Percentiles rank a stretch among this genome's conserved stretches.
phyloP scores from a whole-genome alignment of 768 basidiomycete species.

The Pisolithus microcarpus region DNA sequence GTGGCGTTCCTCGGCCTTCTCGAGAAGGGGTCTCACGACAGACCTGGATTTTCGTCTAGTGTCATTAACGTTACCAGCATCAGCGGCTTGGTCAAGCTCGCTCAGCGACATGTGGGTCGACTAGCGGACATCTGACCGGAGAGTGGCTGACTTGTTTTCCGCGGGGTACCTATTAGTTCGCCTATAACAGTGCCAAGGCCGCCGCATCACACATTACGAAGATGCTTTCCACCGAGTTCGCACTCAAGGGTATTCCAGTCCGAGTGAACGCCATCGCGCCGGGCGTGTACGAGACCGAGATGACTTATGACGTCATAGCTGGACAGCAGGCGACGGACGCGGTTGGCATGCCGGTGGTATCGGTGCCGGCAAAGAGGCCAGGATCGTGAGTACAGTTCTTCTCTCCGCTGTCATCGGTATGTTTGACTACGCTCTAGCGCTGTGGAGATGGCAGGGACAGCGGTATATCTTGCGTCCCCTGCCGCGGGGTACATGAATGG shows the following conservation, averaged over 20 bases:
- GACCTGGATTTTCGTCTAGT: constrained; percentile 48
- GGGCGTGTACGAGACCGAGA: constrained; percentile 69
- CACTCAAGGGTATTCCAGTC: constrained; percentile 57
- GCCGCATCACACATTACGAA: constrained; percentile 71
- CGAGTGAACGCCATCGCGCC: constrained; percentile 73
- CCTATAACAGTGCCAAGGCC: constrained; percentile 76
- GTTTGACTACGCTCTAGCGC: constrained; percentile 35
- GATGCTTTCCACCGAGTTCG: constrained; percentile 71
- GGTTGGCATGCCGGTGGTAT: constrained; percentile 51
- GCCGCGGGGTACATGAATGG: constrained; percentile 73
- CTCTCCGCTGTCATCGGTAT: neutral
- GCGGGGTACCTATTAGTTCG: constrained; percentile 43
- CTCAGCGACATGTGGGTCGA: constrained; percentile 69
- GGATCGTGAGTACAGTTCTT: constrained; percentile 51
- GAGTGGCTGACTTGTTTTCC: neutral
- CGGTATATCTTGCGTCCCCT: constrained; percentile 63
- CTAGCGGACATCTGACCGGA: neutral
- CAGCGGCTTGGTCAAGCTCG: constrained; percentile 61
- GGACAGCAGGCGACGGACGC: constrained; percentile 41
- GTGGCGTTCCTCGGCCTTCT: constrained; percentile 71
- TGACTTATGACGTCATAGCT: constrained; percentile 51
- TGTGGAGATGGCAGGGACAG: constrained; percentile 72
- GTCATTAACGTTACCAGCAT: constrained; percentile 78
- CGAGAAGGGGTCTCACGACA: constrained; percentile 61
- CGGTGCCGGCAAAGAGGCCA: constrained; percentile 54